Evolutionary conservation across 331 rosid species (phyloP), one percentile per base, ranked within the genome.

Genomic region (Stylosanthes scabra): DNA sequence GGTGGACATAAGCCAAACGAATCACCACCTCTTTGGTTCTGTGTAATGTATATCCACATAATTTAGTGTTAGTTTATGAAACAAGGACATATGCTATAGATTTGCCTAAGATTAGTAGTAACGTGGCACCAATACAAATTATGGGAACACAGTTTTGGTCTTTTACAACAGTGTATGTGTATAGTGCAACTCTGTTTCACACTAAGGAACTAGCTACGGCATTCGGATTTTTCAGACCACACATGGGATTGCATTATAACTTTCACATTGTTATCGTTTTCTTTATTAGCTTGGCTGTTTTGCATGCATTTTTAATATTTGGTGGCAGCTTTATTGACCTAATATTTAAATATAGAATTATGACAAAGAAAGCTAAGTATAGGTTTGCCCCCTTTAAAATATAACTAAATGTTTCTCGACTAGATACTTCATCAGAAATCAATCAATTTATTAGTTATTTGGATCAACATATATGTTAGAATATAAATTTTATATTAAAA

Each of bases 281-380:
- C 51, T 59, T 61, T 70, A 63, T 62, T 69, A 56, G 41, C 14
- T 39, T 66, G 66, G 47, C 56, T 63, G 59, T 52, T 66, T 31
- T 31, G 37, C 37, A 5, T 31, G 11, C 14, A 44, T 68, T 78
- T 66, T 58, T 74, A 70, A 49, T 75, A 80, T 70, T 84, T 78
- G 64, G 44, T 77, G 65, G 80, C 89, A 85, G 81, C 88, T 85
- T 83, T 86, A 81, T 85, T 66, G 7, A 63, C 78, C 68, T 60
- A 71, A 16, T 60, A 55, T 67, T 74, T 72, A 63, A 66, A 78
- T 70, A 50, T 59, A 34, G 31, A 66, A 27, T 63, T 46, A 57
- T 31, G 65, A 70, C 11, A 13, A 28, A 46, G 71, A 74, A 20
- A 20, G 25, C 25, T 20, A 68, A 76, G 74, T 77, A 31, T 31